Percentiles rank a stretch among this genome's conserved stretches.
Conservation (phyloP, 192 early-diverging fungal genomes). For the Anaeromyces robustus region DNA sequence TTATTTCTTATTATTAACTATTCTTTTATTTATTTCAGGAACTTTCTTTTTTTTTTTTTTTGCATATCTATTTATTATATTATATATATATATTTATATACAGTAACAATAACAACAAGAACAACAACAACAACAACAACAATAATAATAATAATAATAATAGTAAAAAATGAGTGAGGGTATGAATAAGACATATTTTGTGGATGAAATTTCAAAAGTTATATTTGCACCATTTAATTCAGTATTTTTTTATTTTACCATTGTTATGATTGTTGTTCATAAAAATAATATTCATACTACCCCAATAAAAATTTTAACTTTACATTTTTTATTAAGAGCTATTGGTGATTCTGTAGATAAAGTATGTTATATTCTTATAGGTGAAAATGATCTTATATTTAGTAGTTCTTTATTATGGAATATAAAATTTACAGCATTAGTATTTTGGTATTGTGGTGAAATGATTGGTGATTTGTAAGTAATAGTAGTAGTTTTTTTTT, state of each 20-base stretch:
- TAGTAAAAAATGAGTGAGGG: not conserved
- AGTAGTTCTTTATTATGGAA: not conserved
- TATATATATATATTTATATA: too few relatives aligned
- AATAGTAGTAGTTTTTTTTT: too few relatives aligned
- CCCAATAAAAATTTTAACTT: not conserved
- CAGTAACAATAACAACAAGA: too few relatives aligned
- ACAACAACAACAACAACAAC: too few relatives aligned
- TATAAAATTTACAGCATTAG: not conserved
- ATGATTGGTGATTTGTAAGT: not conserved
- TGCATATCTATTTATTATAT: too few relatives aligned
- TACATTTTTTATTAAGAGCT: not conserved
- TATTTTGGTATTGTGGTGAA: not conserved
- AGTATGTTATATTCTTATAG: not conserved
- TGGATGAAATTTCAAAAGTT: not conserved
- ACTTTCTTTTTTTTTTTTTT: too few relatives aligned
- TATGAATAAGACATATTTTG: not conserved
- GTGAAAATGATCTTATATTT: not conserved
- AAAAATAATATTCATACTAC: not conserved
- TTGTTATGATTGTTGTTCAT: not conserved
- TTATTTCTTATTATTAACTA: too few relatives aligned
- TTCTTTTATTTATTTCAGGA: too few relatives aligned
- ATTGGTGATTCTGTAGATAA: not conserved
- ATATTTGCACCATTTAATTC: not conserved
- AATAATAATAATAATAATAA: too few relatives aligned
- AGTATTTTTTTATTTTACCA: not conserved